Conservation (phyloP, 2,329 filamentous ascomycete genomes). For the Fusarium sp. region DNA sequence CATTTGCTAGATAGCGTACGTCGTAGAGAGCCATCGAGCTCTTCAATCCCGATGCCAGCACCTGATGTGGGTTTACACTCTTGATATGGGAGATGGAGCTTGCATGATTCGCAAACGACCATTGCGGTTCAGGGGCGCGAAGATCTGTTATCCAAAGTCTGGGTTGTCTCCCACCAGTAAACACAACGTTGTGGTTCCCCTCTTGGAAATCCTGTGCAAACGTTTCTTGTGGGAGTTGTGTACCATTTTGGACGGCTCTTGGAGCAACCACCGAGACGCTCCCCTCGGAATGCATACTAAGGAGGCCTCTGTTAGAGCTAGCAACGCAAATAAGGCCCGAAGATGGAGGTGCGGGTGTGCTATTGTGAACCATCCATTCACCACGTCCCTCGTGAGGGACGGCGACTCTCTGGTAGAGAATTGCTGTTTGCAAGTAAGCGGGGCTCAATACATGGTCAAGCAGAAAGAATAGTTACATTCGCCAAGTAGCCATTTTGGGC, state of each 20-base stretch:
- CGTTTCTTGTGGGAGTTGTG: constrained; percentile 47
- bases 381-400: constrained; percentile 38
- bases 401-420: constrained; percentile 45
- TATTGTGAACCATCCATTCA: constrained; percentile 50
- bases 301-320: constrained; percentile 58
- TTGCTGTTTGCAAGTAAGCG: constrained; percentile 35
- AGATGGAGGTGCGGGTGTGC: constrained; percentile 51
- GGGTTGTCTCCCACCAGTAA: constrained; percentile 61
- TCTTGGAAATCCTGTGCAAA: constrained; percentile 59
- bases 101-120: constrained; percentile 46
- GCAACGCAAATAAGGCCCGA: constrained; percentile 55
- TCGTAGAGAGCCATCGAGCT: constrained; percentile 65
- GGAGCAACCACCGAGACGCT: constrained; percentile 48
- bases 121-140: constrained; percentile 47
- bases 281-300: constrained; percentile 47
- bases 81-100: constrained; percentile 59
- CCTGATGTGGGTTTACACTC: constrained; percentile 56
- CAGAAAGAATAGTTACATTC: constrained; percentile 40
- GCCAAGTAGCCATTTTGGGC: constrained; percentile 51
- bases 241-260: constrained; percentile 22
- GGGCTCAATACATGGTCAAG: neutral
- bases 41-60: constrained; percentile 61
- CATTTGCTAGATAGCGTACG: constrained; percentile 52
- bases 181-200: constrained; percentile 54
- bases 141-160: constrained; percentile 56